Evolutionary conservation across 805 yeast genomes (phyloP).

Genomic region (Metschnikowia noctiluminum): DNA sequence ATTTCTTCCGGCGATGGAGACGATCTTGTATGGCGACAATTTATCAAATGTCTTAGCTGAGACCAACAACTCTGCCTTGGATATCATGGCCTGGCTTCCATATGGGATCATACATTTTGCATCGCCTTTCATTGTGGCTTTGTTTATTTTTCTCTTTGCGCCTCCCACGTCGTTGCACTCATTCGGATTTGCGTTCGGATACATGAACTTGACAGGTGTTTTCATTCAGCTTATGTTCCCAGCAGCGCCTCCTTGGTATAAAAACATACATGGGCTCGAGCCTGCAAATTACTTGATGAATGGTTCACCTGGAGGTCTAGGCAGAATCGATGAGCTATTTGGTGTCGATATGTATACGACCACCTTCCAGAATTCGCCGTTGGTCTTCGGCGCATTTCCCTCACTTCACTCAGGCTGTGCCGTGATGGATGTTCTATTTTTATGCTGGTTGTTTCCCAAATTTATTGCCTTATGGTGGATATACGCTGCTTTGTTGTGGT

Average conservation of each 20-base stretch:
- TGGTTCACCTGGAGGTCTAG: constrained; percentile 95
- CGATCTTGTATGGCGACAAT: constrained; percentile 88
- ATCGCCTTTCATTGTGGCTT: constrained; percentile 86
- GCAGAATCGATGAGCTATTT: constrained; percentile 74
- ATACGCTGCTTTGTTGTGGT: constrained; percentile 95
- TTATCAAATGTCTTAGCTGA: constrained; percentile 80
- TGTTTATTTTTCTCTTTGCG: constrained; percentile 74
- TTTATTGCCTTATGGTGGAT: constrained; percentile 60
- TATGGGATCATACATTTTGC: constrained; percentile 89
- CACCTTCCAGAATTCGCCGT: constrained; percentile 80
- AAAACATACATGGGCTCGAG: constrained; percentile 73
- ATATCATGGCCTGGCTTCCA: constrained; percentile 92
- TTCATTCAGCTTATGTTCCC: constrained; percentile 79
- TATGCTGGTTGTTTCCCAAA: constrained; percentile 78
- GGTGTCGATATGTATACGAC: constrained; percentile 82
- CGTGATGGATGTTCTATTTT: constrained; percentile 86
- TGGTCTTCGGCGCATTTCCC: constrained; percentile 87
- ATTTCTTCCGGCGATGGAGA: constrained; percentile 86
- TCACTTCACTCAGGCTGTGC: constrained; percentile 93
- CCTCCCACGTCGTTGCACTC: constrained; percentile 85
- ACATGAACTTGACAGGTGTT: constrained; percentile 87
- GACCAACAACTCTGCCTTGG: constrained; percentile 59
- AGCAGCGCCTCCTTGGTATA: constrained; percentile 98
- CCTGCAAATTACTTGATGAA: constrained; percentile 90
- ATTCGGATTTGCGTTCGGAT: constrained; percentile 92